phyloP scores from a whole-genome alignment of 2,329 filamentous ascomycete species.

The Rachicladosporium sp. region DNA sequence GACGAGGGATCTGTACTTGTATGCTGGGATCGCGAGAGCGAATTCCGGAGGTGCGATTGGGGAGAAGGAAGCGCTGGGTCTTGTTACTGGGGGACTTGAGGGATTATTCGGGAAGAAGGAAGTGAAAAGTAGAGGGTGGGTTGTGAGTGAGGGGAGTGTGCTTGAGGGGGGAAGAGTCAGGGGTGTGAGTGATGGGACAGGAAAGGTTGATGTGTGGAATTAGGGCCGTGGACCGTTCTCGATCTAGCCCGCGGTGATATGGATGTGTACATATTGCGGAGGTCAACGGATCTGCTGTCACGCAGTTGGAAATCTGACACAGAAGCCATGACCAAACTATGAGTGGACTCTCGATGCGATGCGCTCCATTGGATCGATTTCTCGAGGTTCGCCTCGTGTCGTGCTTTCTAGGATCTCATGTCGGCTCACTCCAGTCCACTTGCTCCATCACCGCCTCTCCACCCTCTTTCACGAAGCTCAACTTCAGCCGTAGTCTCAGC shows the following conservation, averaged over 20 bases:
- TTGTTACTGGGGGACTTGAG: constrained; percentile 45
- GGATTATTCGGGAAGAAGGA: not conserved
- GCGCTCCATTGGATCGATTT: too few species aligned
- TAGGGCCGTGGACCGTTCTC: too few species aligned
- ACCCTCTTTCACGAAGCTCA: constrained; percentile 63
- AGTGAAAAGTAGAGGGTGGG: constrained; percentile 30
- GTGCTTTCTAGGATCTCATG: constrained; percentile 9
- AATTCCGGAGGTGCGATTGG: constrained; percentile 45
- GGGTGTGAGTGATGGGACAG: constrained; percentile 38
- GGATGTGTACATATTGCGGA: too few species aligned
- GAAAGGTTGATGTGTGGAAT: constrained; percentile 15
- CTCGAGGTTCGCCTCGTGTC: too few species aligned
- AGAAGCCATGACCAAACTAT: too few species aligned
- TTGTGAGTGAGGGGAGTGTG: constrained; percentile 52
- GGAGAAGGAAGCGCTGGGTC: constrained; percentile 42
- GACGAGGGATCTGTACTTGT: constrained; percentile 46
- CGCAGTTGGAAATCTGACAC: too few species aligned
- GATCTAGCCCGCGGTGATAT: too few species aligned
- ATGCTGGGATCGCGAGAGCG: constrained; percentile 47
- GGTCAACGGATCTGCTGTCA: too few species aligned
- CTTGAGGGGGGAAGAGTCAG: constrained; percentile 46
- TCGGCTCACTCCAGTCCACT: constrained; percentile 88
- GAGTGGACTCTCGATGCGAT: too few species aligned
- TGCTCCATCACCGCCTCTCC: constrained; percentile 70
- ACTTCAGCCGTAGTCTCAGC: constrained; percentile 71